phyloP scores from a whole-genome alignment of 495 filamentous ascomycete genomes.

The Tuber microsphaerosporum region DNA sequence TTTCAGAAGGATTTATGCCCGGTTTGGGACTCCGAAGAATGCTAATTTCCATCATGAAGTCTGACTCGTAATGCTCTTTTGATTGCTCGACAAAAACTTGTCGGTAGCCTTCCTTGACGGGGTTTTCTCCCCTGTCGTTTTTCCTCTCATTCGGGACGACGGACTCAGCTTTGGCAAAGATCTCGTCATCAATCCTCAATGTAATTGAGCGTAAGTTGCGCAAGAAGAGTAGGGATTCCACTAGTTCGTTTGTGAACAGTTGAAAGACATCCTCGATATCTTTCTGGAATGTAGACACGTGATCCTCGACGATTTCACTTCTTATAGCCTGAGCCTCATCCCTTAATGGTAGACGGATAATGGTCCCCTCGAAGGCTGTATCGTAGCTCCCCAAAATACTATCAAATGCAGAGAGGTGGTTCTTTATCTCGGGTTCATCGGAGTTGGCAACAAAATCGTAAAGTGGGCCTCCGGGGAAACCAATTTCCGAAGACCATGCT shows the following conservation, averaged over 20 bases:
- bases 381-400: conserved; percentile 27
- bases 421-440: conserved; percentile 40
- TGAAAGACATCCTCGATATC: conserved; percentile 42
- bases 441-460: conserved; percentile 42
- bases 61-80: conserved; percentile 20
- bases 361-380: conserved; percentile 40
- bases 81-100: conserved; percentile 28
- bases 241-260: conserved; percentile 42
- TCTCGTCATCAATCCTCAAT: conserved; percentile 32
- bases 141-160: conserved; percentile 16
- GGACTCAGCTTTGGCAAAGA: conserved; percentile 34
- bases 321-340: conserved; percentile 36
- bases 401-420: conserved; percentile 43
- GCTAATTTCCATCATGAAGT: conserved; percentile 28
- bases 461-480: conserved; percentile 42
- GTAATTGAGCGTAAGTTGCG: conserved; percentile 42
- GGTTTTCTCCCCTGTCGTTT: not conserved
- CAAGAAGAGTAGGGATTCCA: conserved; percentile 44
- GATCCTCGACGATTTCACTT: conserved; percentile 41
- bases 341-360: conserved; percentile 47
- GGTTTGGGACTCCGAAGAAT: conserved; percentile 2
- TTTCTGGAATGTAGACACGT: conserved; percentile 30
- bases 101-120: conserved; percentile 22
- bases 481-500: conserved; percentile 42
- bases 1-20: not conserved